Conservation (phyloP, 495 filamentous ascomycete species). For the Talaromyces liani region DNA sequence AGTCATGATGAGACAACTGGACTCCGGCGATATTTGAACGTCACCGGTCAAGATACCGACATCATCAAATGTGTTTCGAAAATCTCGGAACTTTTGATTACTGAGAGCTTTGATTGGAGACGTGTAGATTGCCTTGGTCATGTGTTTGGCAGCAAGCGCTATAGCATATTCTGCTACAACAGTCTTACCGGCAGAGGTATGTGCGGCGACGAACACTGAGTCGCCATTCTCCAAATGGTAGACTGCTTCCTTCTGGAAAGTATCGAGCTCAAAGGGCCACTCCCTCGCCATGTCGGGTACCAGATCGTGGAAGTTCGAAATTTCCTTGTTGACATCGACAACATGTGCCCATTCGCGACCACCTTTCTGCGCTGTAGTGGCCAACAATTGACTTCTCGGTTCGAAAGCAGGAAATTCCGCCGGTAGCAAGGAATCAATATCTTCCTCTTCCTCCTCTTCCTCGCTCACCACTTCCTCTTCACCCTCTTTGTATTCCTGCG, state of each 20-base stretch:
- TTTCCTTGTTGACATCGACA: slow-evolving; percentile 86
- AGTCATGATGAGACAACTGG: slow-evolving; percentile 98
- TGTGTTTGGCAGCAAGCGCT: slow-evolving; percentile 88
- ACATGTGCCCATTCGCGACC: slow-evolving; percentile 95
- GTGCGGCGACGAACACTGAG: slow-evolving; percentile 97
- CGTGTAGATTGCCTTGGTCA: slow-evolving; percentile 99
- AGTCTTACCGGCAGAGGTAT: slow-evolving; percentile 97
- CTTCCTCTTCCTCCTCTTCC: slow-evolving; percentile 61
- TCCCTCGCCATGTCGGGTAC: slow-evolving; percentile 93
- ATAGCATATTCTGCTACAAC: slow-evolving; percentile 98
- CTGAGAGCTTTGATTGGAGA: slow-evolving; percentile 98
- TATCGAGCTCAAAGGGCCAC: slow-evolving; percentile 96
- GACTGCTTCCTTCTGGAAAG: slow-evolving; percentile 96
- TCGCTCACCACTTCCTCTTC: slow-evolving; percentile 38
- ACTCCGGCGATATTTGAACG: slow-evolving; percentile 96
- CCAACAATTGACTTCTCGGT: slow-evolving; percentile 68
- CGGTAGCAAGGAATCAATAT: slow-evolving; percentile 84
- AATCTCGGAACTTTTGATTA: slow-evolving; percentile 98
- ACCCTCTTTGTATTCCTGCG: slow-evolving; percentile 17
- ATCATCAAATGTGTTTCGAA: slow-evolving; percentile 80
- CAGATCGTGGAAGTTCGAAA: slow-evolving; percentile 83
- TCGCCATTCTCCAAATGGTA: slow-evolving; percentile 96
- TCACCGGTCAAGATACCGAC: slow-evolving; percentile 96
- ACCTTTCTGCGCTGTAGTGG: slow-evolving; percentile 60
- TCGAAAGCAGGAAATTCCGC: slow-evolving; percentile 90